phyloP scores from a whole-genome alignment of 352 stramenopile species.

The Phytophthora megakarya region DNA sequence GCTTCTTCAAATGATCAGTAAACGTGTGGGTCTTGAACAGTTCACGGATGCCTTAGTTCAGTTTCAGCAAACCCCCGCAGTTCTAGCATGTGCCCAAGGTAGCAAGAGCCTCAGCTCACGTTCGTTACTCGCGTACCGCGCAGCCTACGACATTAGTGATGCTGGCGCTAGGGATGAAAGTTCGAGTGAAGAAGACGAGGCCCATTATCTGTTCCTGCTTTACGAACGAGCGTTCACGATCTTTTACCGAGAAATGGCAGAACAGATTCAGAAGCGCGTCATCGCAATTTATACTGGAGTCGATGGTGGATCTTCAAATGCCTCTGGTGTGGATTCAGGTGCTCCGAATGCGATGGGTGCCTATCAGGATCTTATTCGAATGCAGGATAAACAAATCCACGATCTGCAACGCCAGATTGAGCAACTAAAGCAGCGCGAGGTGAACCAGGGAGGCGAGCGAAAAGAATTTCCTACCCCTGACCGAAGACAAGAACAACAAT shows the following conservation, averaged over 20 bases:
- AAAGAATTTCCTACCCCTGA: not conserved
- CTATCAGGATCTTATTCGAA: slow-evolving; percentile 83
- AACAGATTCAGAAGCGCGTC: slow-evolving; percentile 68
- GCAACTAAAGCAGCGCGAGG: slow-evolving; percentile 18
- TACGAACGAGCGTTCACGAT: slow-evolving; percentile 69
- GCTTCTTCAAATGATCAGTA: slow-evolving; percentile 71
- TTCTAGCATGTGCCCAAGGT: slow-evolving; percentile 49
- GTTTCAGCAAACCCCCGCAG: slow-evolving; percentile 61
- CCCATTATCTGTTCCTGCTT: slow-evolving; percentile 64
- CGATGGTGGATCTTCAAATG: slow-evolving; percentile 21
- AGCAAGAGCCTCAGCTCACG: slow-evolving; percentile 50
- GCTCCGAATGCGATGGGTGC: slow-evolving; percentile 42
- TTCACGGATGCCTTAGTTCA: slow-evolving; percentile 74
- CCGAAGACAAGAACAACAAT: not conserved
- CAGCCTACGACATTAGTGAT: slow-evolving; percentile 37
- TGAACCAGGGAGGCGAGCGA: not conserved
- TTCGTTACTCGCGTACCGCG: slow-evolving; percentile 40
- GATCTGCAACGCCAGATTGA: slow-evolving; percentile 49
- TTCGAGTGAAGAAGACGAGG: slow-evolving; percentile 12
- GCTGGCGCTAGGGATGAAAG: slow-evolving; percentile 7
- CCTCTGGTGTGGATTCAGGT: slow-evolving; percentile 15
- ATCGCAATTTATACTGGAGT: slow-evolving; percentile 65
- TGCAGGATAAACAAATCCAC: slow-evolving; percentile 78
- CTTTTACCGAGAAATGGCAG: slow-evolving; percentile 51
- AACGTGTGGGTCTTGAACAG: slow-evolving; percentile 56